A percentile compares a stretch with the other conserved stretches of the same genome.
phyloP scores from a whole-genome alignment of 2,329 filamentous ascomycete genomes.

The Trichoderma cornu-damae region DNA sequence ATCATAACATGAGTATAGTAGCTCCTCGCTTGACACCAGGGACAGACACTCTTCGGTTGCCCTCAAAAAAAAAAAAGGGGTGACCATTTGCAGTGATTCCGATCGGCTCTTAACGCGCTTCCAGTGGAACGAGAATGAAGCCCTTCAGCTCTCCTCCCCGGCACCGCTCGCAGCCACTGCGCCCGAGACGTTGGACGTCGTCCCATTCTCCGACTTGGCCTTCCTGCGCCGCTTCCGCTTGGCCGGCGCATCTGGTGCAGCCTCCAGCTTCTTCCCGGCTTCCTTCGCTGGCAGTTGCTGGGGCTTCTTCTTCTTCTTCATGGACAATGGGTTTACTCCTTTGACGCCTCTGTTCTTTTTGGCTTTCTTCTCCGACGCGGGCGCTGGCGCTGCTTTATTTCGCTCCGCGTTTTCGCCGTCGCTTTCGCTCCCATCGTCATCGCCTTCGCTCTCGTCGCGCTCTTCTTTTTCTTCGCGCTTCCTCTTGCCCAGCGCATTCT shows the following conservation, averaged over 20 bases:
- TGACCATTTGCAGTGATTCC: background rate
- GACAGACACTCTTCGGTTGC: background rate
- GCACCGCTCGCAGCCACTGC: slow-evolving; percentile 16
- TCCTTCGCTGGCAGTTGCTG: slow-evolving; percentile 24
- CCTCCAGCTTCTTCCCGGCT: slow-evolving; percentile 23
- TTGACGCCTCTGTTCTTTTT: slow-evolving; percentile 52
- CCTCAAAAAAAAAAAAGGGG: background rate
- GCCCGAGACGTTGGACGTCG: slow-evolving; percentile 16
- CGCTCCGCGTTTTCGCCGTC: slow-evolving; percentile 23
- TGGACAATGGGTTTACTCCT: slow-evolving; percentile 65
- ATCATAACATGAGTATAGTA: slow-evolving; percentile 3
- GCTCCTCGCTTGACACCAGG: background rate
- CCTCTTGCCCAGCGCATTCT: slow-evolving; percentile 45
- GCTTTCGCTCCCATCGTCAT: slow-evolving; percentile 36
- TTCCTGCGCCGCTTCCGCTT: slow-evolving; percentile 33
- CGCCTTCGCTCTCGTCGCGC: slow-evolving; percentile 25
- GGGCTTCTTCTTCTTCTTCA: slow-evolving; percentile 56
- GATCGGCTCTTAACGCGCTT: background rate
- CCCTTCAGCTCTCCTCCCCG: slow-evolving; percentile 23
- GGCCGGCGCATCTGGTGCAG: slow-evolving; percentile 24
- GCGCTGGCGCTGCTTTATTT: slow-evolving; percentile 22
- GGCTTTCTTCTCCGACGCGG: slow-evolving; percentile 24
- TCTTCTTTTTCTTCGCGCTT: slow-evolving; percentile 45
- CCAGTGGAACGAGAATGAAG: background rate
- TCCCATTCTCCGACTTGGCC: slow-evolving; percentile 25